phyloP scores from a whole-genome alignment of 2,329 filamentous ascomycete species.

The Sclerotinia trifoliorum region DNA sequence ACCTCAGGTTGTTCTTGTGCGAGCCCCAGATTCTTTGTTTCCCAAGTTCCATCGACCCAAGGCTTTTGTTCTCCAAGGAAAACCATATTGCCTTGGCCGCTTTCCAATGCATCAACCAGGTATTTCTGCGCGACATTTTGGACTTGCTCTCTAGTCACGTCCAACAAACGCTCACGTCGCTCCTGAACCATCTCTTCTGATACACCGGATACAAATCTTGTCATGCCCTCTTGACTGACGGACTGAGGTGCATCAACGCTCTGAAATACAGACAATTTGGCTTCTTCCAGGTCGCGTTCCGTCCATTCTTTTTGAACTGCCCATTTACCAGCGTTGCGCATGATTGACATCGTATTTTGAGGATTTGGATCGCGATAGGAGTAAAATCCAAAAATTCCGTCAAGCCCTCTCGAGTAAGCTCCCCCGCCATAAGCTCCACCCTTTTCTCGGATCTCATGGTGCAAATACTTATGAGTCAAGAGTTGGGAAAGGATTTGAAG shows the following conservation, averaged over 20 bases:
- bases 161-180: slow-evolving; percentile 78
- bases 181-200: slow-evolving; percentile 86
- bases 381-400: slow-evolving; percentile 90
- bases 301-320: slow-evolving; percentile 80
- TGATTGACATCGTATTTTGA: slow-evolving; percentile 80
- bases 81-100: slow-evolving; percentile 60
- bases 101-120: slow-evolving; percentile 65
- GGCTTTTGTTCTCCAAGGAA: slow-evolving; percentile 82
- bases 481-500: slow-evolving; percentile 88
- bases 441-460: slow-evolving; percentile 97
- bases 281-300: slow-evolving; percentile 85
- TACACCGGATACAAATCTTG: slow-evolving; percentile 78
- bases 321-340: slow-evolving; percentile 79
- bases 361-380: slow-evolving; percentile 97
- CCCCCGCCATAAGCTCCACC: slow-evolving; percentile 94
- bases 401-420: slow-evolving; percentile 75
- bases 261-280: slow-evolving; percentile 94
- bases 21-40: slow-evolving; percentile 71
- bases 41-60: slow-evolving; percentile 75
- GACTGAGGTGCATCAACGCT: slow-evolving; percentile 82
- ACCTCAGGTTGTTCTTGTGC: slow-evolving; percentile 45
- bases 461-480: slow-evolving; percentile 92
- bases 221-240: slow-evolving; percentile 85
- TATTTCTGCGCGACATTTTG: slow-evolving; percentile 78
- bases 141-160: slow-evolving; percentile 80